Evolutionary conservation across 2,329 filamentous ascomycete species (phyloP), one percentile per base, ranked within the genome.

Genomic region (Ascomycota sp.): DNA sequence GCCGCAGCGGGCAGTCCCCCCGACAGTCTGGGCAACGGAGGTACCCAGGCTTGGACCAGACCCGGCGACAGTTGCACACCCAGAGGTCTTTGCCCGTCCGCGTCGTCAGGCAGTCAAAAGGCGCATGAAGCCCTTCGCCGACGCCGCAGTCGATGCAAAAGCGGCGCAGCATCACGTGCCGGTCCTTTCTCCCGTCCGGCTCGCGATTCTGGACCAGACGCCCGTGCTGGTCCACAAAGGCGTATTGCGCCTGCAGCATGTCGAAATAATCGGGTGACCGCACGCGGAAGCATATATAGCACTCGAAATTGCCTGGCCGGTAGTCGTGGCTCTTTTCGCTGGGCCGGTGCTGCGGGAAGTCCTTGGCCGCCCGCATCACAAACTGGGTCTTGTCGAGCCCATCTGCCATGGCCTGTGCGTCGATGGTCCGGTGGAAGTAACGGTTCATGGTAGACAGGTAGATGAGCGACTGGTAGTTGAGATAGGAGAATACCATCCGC

Each of bases 61-160:
- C 45, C 27, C 38, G 40, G 13, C 44, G 44, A 34, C 54, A 57
- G 10, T 37, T 42, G 38, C 54, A 57, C 7, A 57, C 44, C 53
- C 53, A 57, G 11, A 56, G 44, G 30, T 51, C 48, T 28, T 50
- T 46, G 1, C 48, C 46, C 3, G 47, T 47, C 34, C 48, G 48
- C 7, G 54, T 56, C 8, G 44, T 48, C 13, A 57, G 36, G 23
- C 46, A 47, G 37, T 55, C 52, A 22, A 45, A 48, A 2, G 53
- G 47, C 3, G 39, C 44, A 30, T 57, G 50, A 7, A 57, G 38
- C 2, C 52, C 53, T 15, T 45, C 36, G 17, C 41, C 39, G 27
- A 57, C 46, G n/a, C 54, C 54, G 27, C 54, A 57, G 13, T 50
- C 50, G 30, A 57, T 51, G 36, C 54, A 57, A 36, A 55, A 57